phyloP scores from a whole-genome alignment of 2,329 filamentous ascomycete species.

The Hypoxylon sp. region DNA sequence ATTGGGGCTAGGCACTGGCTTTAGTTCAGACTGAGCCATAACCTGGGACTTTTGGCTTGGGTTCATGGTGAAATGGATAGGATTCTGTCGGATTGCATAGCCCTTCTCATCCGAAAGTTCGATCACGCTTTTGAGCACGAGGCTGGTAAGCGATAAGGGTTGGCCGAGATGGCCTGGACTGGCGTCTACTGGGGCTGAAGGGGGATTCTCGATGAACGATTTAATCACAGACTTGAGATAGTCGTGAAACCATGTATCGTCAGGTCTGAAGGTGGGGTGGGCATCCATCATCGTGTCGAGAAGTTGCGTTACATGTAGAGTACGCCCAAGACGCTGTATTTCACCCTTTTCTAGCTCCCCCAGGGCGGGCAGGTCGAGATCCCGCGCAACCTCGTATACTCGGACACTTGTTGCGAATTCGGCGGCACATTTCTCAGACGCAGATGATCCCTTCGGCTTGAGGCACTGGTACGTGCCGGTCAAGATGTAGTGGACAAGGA shows the following conservation, averaged over 20 bases:
- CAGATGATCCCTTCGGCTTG: slow-evolving; percentile 33
- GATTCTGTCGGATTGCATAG: no score
- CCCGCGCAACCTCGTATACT: slow-evolving; percentile 36
- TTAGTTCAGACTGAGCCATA: not conserved
- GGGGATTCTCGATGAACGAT: slow-evolving; percentile 24
- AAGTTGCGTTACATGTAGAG: slow-evolving; percentile 25
- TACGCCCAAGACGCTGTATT: slow-evolving; percentile 37
- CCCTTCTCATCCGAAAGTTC: slow-evolving; percentile 32
- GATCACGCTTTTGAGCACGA: slow-evolving; percentile 26
- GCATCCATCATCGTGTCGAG: slow-evolving; percentile 30
- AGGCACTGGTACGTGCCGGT: slow-evolving; percentile 46
- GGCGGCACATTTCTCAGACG: slow-evolving; percentile 23
- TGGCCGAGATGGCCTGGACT: not conserved
- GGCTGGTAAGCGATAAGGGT: not conserved
- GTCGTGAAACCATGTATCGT: slow-evolving; percentile 38
- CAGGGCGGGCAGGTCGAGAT: slow-evolving; percentile 37
- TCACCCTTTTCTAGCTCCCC: slow-evolving; percentile 39
- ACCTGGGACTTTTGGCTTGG: not conserved
- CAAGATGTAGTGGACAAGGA: slow-evolving; percentile 45
- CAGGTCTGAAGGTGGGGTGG: slow-evolving; percentile 9
- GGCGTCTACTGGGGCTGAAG: not conserved
- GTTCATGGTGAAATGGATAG: not conserved
- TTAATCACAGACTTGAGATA: slow-evolving; percentile 36
- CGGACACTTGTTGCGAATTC: slow-evolving; percentile 43
- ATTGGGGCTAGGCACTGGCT: not conserved